Conservation (phyloP, 2,329 filamentous ascomycete species). For the Alternaria infectoria region DNA sequence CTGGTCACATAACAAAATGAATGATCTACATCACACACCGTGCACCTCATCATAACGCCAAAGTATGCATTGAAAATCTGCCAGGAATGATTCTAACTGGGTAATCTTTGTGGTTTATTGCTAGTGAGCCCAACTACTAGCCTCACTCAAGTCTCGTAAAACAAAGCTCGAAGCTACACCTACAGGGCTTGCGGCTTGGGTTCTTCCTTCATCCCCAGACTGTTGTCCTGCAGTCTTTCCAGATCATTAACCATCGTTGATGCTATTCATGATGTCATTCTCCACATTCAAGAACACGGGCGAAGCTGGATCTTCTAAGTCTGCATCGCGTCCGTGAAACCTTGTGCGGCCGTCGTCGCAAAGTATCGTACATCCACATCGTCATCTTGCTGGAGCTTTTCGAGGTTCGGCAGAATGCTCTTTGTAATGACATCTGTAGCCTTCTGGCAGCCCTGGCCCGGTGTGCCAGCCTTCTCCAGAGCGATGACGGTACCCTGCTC, state of each 20-base stretch:
- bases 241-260: slow-evolving; percentile 36
- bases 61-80: slow-evolving; percentile 13
- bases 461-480: slow-evolving; percentile 76
- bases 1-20: background rate
- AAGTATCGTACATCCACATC: slow-evolving; percentile 99
- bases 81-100: slow-evolving; percentile 32
- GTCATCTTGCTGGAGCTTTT: slow-evolving; percentile 95
- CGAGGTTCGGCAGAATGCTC: slow-evolving; percentile 85
- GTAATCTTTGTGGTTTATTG: slow-evolving; percentile 36
- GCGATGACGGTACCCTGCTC: slow-evolving; percentile 85
- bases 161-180: slow-evolving; percentile 7
- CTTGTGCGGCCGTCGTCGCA: slow-evolving; percentile 82
- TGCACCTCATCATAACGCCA: background rate
- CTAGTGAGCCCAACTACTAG: slow-evolving; percentile 31
- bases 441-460: slow-evolving; percentile 66
- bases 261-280: slow-evolving; percentile 26
- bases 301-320: slow-evolving; percentile 36
- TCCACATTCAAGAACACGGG: slow-evolving; percentile 4
- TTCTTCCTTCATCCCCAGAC: slow-evolving; percentile 23
- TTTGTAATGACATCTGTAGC: slow-evolving; percentile 83
- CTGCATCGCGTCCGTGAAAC: slow-evolving; percentile 51
- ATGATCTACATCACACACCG: background rate
- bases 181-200: slow-evolving; percentile 17
- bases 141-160: slow-evolving; percentile 11
- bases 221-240: slow-evolving; percentile 24